These are phyloP conservation scores for Scutellaria baicalensis DNA, from an alignment of 257 asterid genomes.

Conservation along the genomic window DNA sequence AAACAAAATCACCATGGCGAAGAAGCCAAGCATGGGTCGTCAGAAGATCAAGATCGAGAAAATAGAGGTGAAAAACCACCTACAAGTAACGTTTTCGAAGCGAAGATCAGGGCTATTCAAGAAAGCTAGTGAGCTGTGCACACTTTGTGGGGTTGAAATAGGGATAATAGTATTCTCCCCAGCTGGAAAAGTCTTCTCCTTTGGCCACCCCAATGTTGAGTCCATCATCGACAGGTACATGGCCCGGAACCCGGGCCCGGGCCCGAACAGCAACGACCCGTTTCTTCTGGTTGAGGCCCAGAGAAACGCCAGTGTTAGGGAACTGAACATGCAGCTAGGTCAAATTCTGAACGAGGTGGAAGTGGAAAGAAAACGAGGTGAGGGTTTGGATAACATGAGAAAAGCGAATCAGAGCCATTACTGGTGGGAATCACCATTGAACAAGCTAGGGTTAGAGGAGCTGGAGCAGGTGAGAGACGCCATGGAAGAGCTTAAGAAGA, in stretches of 20 bases:
- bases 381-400: constrained; percentile 39
- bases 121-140: constrained; percentile 74
- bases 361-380: constrained; percentile 51
- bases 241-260: constrained; percentile 14
- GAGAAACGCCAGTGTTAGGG: constrained; percentile 39
- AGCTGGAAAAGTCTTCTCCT: constrained; percentile 70
- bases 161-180: constrained; percentile 67
- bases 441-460: constrained; percentile 38
- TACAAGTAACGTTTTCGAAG: constrained; percentile 71
- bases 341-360: constrained; percentile 46
- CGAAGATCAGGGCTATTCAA: constrained; percentile 65
- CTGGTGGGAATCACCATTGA: constrained; percentile 69
- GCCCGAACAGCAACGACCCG: constrained; percentile 6
- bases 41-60: constrained; percentile 75
- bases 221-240: constrained; percentile 44
- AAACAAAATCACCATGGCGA: constrained; percentile 51
- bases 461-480: constrained; percentile 47
- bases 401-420: constrained; percentile 28
- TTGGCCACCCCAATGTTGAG: constrained; percentile 66
- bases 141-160: constrained; percentile 61
- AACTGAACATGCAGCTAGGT: constrained; percentile 49
- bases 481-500: constrained; percentile 57
- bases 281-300: constrained; percentile 42
- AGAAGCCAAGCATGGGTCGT: constrained; percentile 60
- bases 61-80: constrained; percentile 56